These are phyloP conservation scores for Cornus suecica DNA, from an alignment of 148 eudicot genomes.

Conservation along the genomic window DNA sequence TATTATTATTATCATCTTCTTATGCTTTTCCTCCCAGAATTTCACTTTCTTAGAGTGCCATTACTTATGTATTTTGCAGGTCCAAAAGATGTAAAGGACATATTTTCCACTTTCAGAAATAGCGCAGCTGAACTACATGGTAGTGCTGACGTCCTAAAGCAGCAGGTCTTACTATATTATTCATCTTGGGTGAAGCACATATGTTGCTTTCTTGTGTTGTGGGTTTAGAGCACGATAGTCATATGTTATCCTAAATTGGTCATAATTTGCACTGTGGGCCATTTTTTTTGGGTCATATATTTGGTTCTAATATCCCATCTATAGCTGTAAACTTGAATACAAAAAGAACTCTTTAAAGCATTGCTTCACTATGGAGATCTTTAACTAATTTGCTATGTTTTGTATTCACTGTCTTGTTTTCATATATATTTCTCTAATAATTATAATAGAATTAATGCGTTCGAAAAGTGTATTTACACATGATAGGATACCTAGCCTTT, in stretches of 20 bases:
- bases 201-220: neutral
- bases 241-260: neutral
- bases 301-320: too few species aligned
- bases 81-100: constrained; percentile 80
- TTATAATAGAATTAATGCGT: too few species aligned
- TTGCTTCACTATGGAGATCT: neutral
- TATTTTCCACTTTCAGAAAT: constrained; percentile 66
- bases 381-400: neutral
- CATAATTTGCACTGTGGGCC: neutral
- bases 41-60: neutral
- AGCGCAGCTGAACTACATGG: constrained; percentile 57
- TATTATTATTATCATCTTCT: too few species aligned
- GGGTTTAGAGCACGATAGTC: neutral
- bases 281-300: too few species aligned
- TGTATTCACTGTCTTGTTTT: neutral
- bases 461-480: neutral
- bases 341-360: too few species aligned
- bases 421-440: too few species aligned
- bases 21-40: neutral
- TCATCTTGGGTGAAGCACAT: constrained; percentile 6
- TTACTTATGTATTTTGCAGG: constrained; percentile 39
- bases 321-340: too few species aligned
- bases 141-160: constrained; percentile 51
- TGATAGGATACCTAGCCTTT: neutral
- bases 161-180: constrained; percentile 55